Conservation (phyloP, 768 basidiomycete species). For the Tremella fuciformis region DNA sequence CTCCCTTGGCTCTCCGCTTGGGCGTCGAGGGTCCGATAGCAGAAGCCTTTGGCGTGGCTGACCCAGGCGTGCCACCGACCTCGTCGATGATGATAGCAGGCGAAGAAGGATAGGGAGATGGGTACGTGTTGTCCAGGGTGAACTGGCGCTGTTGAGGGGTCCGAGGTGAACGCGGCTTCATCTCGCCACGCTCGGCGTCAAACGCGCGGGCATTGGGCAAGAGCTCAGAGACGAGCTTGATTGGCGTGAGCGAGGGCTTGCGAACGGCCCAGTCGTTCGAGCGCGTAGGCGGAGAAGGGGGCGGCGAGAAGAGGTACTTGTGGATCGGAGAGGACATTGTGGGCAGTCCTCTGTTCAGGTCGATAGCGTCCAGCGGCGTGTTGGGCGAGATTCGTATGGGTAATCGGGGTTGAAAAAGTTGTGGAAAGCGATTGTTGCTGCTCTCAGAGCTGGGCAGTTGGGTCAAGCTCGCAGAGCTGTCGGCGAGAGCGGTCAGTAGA, state of each 20-base stretch:
- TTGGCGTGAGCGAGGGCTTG: conserved; percentile 19
- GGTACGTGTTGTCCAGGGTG: conserved; percentile 21
- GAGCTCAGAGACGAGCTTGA: conserved; percentile 19
- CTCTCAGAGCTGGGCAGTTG: too few species aligned
- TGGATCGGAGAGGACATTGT: conserved; percentile 10
- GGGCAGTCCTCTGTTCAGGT: too few species aligned
- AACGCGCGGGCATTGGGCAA: conserved; percentile 13
- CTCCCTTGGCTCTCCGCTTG: neutral
- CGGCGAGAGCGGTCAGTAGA: too few species aligned
- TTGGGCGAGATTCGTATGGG: too few species aligned
- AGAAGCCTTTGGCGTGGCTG: too few species aligned
- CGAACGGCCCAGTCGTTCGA: conserved; percentile 6
- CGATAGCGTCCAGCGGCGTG: too few species aligned
- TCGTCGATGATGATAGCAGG: conserved; percentile 12
- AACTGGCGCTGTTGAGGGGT: conserved; percentile 33
- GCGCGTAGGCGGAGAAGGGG: conserved; percentile 6
- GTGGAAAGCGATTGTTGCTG: too few species aligned
- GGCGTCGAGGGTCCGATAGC: conserved; percentile 4
- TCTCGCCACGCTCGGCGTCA: conserved; percentile 3
- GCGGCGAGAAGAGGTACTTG: conserved; percentile 11
- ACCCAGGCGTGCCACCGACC: too few species aligned
- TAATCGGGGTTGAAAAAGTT: too few species aligned
- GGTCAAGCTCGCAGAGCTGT: too few species aligned
- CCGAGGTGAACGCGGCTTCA: conserved; percentile 29
- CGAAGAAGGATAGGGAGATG: conserved; percentile 8